Evolutionary conservation across 2,329 filamentous ascomycete genomes (phyloP), one percentile per base, ranked within the genome.

Genomic region (Aspergillus latus): DNA sequence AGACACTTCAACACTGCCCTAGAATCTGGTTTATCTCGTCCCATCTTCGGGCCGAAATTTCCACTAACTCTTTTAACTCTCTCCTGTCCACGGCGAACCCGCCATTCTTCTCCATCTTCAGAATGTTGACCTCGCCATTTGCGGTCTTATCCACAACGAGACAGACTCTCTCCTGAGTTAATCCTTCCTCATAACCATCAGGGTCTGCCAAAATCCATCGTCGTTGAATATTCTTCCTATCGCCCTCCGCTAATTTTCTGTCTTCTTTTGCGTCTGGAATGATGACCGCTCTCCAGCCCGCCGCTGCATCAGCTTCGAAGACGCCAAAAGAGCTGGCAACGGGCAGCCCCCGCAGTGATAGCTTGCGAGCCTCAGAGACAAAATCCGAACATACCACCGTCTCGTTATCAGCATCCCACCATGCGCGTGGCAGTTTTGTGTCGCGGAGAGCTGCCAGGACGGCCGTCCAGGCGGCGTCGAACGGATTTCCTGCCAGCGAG

Each of bases 391-490:
- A 97, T 13, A 97, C 70, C 10, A 96, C 82, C 63, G 83, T 82
- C 70, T 95, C 90, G 30, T 84, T 81, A 69, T 97, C 93, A 1
- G 84, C 77, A 71, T 97, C 92, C 87, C 90, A 99, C 72, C 84
- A 85, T 11, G 92, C 91, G 49, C 78, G 78, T 0, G 94, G 94
- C 9, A 99, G 77, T 57, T 81, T 84, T 4, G 90, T 93, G 72
- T 94, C 85, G 52, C 80, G 81, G 57, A 99, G 77, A 5, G 94
- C 93, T 7, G 92, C 90, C 21, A 96, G 73, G 0, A 95, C 82
- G 10, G 91, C 87, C 0, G 88, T 83, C 92, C 93, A 97, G 0
- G 91, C 90, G 0, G 90, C 89, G 68, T 99, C 93, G 62, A 97
- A 92, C 1, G 91, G 85, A 67, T 94, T 96, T 5, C 93, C 93